Percentiles rank a stretch among this genome's conserved stretches.
Evolutionary conservation across 768 basidiomycete species (phyloP).

Genomic region (Atractiella rhizophila): DNA sequence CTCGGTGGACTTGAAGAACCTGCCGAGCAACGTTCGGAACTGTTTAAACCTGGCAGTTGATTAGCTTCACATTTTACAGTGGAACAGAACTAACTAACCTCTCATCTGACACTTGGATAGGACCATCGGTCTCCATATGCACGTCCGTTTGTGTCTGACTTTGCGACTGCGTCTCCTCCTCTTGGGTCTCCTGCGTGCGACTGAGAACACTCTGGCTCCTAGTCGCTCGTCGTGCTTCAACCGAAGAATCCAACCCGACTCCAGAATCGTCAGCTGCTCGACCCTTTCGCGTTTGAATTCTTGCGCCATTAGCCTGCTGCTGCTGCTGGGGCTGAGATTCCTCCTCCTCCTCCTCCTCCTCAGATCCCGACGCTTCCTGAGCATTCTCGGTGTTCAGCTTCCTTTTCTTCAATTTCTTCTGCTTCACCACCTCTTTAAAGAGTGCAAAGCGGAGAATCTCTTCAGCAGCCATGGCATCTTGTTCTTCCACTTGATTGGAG

Average conservation of each 20-base stretch:
- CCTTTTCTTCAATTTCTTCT: constrained; percentile 21
- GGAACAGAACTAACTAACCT: neutral
- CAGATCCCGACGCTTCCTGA: constrained; percentile 43
- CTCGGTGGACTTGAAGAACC: constrained; percentile 45
- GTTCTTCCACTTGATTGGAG: constrained; percentile 29
- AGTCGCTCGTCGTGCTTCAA: neutral
- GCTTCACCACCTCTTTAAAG: constrained; percentile 20
- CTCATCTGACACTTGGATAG: neutral
- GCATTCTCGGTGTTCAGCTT: constrained; percentile 25
- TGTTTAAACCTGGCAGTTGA: constrained; percentile 34
- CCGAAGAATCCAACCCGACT: constrained; percentile 8
- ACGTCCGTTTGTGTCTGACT: constrained; percentile 1
- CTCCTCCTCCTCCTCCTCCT: constrained; percentile 33
- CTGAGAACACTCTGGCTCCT: neutral
- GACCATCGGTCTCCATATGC: too few species aligned
- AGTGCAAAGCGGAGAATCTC: constrained; percentile 32
- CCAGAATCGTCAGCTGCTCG: neutral
- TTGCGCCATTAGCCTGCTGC: neutral
- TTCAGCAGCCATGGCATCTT: constrained; percentile 55
- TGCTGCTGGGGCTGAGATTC: constrained; percentile 21
- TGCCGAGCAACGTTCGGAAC: constrained; percentile 55
- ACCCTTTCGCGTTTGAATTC: neutral
- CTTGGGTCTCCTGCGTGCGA: neutral
- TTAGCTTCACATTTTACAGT: neutral
- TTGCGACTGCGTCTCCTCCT: constrained; percentile 4